Conservation (phyloP, 805 yeast genomes). For the Komagataella populi region DNA sequence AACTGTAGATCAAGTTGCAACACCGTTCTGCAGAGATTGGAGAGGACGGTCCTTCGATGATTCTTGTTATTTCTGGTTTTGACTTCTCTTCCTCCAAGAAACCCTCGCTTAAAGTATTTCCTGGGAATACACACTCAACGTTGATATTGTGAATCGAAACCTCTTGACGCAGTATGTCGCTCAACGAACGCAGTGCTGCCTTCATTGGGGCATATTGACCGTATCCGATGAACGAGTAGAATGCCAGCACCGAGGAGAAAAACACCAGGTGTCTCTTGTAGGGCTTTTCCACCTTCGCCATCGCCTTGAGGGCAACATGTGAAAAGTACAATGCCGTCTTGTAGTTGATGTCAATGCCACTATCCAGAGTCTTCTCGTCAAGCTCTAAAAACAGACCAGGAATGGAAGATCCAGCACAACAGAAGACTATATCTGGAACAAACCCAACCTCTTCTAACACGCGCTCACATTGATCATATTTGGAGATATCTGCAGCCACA, state of each 20-base stretch:
- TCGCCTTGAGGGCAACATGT: conserved; percentile 43
- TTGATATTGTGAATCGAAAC: conserved; percentile 49
- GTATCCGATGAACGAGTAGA: conserved; percentile 86
- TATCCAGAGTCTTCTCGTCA: conserved; percentile 38
- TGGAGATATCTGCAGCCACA: conserved; percentile 52
- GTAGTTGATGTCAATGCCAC: conserved; percentile 61
- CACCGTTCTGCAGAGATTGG: conserved; percentile 60
- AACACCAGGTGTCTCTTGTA: conserved; percentile 37
- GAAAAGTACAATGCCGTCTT: conserved; percentile 56
- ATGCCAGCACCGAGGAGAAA: conserved; percentile 68
- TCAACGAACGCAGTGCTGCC: conserved; percentile 65
- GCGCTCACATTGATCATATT: conserved; percentile 32
- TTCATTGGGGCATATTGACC: conserved; percentile 84
- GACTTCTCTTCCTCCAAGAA: conserved; percentile 65
- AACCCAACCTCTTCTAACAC: conserved; percentile 24
- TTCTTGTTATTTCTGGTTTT: conserved; percentile 72
- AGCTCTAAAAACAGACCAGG: conserved; percentile 71
- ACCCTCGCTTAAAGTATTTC: conserved; percentile 86
- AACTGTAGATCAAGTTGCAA: conserved; percentile 41
- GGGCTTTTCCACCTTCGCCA: conserved; percentile 7
- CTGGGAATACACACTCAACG: conserved; percentile 72
- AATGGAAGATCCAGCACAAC: conserved; percentile 80
- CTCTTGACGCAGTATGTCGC: conserved; percentile 76
- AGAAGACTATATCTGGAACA: conserved; percentile 59
- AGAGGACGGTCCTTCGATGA: conserved; percentile 73